Percentiles rank a stretch among this genome's conserved stretches.
Conservation (phyloP, 495 filamentous ascomycete species). For the Xylaria flabelliformis region DNA sequence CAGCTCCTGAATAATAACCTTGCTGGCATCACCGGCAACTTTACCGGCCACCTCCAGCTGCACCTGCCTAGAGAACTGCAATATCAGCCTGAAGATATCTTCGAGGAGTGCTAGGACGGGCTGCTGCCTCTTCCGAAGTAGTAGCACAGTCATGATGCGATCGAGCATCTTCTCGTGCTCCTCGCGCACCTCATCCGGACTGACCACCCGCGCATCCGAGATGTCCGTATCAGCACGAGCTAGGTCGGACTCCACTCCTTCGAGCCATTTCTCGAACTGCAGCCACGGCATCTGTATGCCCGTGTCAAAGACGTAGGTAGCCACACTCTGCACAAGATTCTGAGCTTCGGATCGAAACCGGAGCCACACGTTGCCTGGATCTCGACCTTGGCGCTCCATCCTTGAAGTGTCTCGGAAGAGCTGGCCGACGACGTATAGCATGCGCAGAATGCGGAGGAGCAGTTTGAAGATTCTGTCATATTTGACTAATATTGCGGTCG, state of each 20-base stretch:
- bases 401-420: slow-evolving; percentile 66
- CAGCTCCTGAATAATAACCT: slow-evolving; percentile 55
- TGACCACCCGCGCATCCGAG: slow-evolving; percentile 50
- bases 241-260: slow-evolving; percentile 63
- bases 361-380: slow-evolving; percentile 52
- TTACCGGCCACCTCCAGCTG: slow-evolving; percentile 32
- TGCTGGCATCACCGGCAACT: slow-evolving; percentile 43
- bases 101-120: slow-evolving; percentile 77
- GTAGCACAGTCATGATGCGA: slow-evolving; percentile 73
- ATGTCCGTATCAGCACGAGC: slow-evolving; percentile 32
- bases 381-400: slow-evolving; percentile 41
- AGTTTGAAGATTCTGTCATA: slow-evolving; percentile 86
- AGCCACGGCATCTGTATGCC: slow-evolving; percentile 75
- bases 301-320: slow-evolving; percentile 77
- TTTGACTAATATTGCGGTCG: slow-evolving; percentile 66
- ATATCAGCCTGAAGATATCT: slow-evolving; percentile 73
- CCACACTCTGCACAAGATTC: slow-evolving; percentile 73
- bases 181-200: slow-evolving; percentile 69
- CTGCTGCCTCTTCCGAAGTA: slow-evolving; percentile 72
- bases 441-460: slow-evolving; percentile 76
- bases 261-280: slow-evolving; percentile 69
- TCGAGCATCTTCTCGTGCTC: slow-evolving; percentile 81
- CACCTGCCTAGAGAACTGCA: slow-evolving; percentile 64
- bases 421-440: slow-evolving; percentile 78
- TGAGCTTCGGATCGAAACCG: slow-evolving; percentile 77